Evolutionary conservation across 208 protist genomes (phyloP).

Genomic region (Balamuthia mandrillaris): DNA sequence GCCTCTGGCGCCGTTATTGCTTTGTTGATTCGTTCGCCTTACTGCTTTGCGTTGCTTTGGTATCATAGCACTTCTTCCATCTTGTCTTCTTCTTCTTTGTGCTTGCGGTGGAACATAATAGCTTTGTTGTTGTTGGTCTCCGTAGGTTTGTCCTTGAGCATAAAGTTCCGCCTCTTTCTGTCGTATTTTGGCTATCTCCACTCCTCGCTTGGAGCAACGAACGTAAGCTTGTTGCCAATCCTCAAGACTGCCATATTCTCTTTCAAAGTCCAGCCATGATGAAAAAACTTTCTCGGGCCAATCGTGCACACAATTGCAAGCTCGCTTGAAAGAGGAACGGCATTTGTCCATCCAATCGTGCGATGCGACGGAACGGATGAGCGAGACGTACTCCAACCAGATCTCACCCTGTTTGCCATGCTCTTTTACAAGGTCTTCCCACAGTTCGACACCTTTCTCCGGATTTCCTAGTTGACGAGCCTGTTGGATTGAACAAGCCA

Average conservation of each 20-base stretch:
- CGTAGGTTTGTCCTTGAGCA: background rate
- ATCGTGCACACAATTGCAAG: background rate
- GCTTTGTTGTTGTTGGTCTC: background rate
- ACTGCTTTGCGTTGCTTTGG: too few relatives aligned
- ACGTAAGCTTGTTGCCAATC: background rate
- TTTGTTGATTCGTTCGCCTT: too few relatives aligned
- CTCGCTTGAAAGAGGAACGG: background rate
- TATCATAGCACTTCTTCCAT: too few relatives aligned
- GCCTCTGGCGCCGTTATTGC: too few relatives aligned
- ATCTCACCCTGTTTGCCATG: background rate
- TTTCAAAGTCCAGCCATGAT: background rate
- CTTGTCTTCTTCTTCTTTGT: too few relatives aligned
- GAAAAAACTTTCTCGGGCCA: background rate
- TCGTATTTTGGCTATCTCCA: background rate
- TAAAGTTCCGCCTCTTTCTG: slow-evolving; percentile 2
- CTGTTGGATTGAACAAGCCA: too few relatives aligned
- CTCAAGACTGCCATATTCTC: background rate
- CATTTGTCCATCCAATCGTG: background rate
- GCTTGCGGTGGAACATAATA: too few relatives aligned
- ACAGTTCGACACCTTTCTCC: background rate
- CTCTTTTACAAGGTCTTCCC: background rate
- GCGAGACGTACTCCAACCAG: background rate
- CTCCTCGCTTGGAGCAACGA: background rate
- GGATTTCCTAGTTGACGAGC: background rate
- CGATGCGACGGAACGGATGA: background rate